Percentiles rank a stretch among this genome's conserved stretches.
Evolutionary conservation across 2,329 filamentous ascomycete genomes (phyloP).

Genomic region (Triangularia setosa): DNA sequence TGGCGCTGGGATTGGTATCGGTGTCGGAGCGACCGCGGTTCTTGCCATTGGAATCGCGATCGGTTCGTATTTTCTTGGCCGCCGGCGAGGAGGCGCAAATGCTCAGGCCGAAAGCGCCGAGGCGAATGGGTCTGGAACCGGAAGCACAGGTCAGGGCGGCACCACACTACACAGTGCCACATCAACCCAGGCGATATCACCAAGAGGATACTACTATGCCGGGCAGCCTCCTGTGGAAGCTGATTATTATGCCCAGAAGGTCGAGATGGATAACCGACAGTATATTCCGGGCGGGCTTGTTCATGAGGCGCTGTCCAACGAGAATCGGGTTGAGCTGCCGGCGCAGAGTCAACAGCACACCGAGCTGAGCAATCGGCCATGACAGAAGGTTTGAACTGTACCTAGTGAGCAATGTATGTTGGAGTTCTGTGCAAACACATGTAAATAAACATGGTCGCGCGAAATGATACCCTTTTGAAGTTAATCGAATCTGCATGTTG

Average conservation of each 20-base stretch:
- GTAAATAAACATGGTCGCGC: neutral
- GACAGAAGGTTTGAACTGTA: neutral
- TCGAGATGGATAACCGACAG: neutral
- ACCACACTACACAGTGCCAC: neutral
- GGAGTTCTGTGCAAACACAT: neutral
- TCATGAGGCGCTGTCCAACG: neutral
- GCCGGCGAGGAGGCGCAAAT: neutral
- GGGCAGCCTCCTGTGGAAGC: neutral
- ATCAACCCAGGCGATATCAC: neutral
- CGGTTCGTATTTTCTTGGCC: neutral
- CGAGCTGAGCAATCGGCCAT: neutral
- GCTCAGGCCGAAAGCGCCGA: neutral
- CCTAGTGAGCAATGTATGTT: neutral
- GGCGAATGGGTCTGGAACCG: neutral
- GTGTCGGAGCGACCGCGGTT: neutral
- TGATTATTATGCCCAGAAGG: neutral
- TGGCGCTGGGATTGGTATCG: neutral
- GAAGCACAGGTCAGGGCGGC: neutral
- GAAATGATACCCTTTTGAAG: neutral
- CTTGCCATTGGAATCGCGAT: neutral
- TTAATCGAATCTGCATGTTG: no score
- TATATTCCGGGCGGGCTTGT: neutral
- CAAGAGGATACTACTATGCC: neutral
- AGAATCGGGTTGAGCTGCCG: neutral
- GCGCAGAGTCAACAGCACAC: neutral